A percentile compares a stretch with the other conserved stretches of the same genome.
Conservation (phyloP, 2,329 filamentous ascomycete species). For the Verticillium albo-atrum region DNA sequence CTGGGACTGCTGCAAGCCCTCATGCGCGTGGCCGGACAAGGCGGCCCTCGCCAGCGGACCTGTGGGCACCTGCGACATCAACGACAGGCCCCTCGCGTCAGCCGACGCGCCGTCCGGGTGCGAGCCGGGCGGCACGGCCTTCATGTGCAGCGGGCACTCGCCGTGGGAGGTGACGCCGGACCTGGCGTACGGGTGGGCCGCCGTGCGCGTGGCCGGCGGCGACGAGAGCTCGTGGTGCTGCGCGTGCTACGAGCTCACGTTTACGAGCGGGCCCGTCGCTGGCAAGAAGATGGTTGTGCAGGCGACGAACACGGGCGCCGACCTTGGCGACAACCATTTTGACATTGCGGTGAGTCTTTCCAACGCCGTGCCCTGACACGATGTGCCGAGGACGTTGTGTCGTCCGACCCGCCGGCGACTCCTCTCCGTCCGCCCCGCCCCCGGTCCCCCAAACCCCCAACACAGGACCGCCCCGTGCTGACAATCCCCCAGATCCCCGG, state of each 20-base stretch:
- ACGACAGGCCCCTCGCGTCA: slow-evolving; percentile 44
- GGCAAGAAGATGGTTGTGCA: slow-evolving; percentile 59
- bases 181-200: slow-evolving; percentile 50
- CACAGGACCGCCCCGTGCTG: too few relatives aligned
- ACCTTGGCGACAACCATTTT: slow-evolving; percentile 51
- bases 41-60: slow-evolving; percentile 8
- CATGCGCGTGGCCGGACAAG: slow-evolving; percentile 50
- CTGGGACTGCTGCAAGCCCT: slow-evolving; percentile 57
- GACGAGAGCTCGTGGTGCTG: slow-evolving; percentile 45
- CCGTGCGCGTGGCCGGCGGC: slow-evolving; percentile 39
- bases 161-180: slow-evolving; percentile 47
- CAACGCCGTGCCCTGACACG: background rate
- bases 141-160: slow-evolving; percentile 46
- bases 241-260: slow-evolving; percentile 56
- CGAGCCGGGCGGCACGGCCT: slow-evolving; percentile 43
- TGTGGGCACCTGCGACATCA: slow-evolving; percentile 35
- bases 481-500: slow-evolving; percentile 35
- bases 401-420: background rate
- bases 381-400: background rate
- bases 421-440: background rate
- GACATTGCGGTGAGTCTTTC: slow-evolving; percentile 37
- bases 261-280: slow-evolving; percentile 46
- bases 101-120: slow-evolving; percentile 23
- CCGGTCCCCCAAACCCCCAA: background rate
- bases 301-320: slow-evolving; percentile 54